phyloP scores from a whole-genome alignment of 2,329 filamentous ascomycete species.

The Diaporthe vaccinii region DNA sequence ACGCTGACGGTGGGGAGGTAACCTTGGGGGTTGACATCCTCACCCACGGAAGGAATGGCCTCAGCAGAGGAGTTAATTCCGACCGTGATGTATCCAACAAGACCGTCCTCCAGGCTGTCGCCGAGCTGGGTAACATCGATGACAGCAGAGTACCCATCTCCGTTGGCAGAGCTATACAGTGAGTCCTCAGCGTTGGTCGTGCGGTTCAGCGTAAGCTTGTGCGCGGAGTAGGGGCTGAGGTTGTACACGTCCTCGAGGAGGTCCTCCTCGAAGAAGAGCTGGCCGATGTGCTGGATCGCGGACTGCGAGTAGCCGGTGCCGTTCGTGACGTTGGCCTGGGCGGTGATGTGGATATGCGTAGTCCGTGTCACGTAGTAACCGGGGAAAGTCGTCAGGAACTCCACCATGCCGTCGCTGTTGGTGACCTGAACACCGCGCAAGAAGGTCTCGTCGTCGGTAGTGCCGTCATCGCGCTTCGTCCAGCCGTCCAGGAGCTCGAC shows the following conservation, averaged over 20 bases:
- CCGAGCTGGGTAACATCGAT: conserved; percentile 70
- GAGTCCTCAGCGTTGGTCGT: conserved; percentile 61
- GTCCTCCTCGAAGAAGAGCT: conserved; percentile 72
- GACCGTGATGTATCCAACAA: conserved; percentile 65
- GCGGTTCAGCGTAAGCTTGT: conserved; percentile 51
- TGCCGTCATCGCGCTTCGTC: conserved; percentile 38
- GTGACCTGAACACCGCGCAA: conserved; percentile 60
- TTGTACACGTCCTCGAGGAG: conserved; percentile 63
- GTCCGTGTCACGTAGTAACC: conserved; percentile 59
- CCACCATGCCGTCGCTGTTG: conserved; percentile 55
- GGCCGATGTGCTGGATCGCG: conserved; percentile 63
- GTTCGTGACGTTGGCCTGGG: background rate
- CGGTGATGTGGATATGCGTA: conserved; percentile 53
- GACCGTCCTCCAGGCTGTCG: conserved; percentile 61
- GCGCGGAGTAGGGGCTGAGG: conserved; percentile 56
- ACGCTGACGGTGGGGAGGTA: conserved; percentile 28
- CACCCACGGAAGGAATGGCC: background rate
- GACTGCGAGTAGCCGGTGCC: conserved; percentile 6
- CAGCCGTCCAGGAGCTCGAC: conserved; percentile 48
- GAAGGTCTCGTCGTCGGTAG: conserved; percentile 57
- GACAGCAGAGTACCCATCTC: conserved; percentile 58
- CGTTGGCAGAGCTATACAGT: conserved; percentile 55
- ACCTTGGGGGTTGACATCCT: conserved; percentile 24
- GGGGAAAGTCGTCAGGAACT: conserved; percentile 58
- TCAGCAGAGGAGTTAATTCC: conserved; percentile 58